Evolutionary conservation across 2,329 filamentous ascomycete genomes (phyloP).

Genomic region (Blastomyces gilchristii): DNA sequence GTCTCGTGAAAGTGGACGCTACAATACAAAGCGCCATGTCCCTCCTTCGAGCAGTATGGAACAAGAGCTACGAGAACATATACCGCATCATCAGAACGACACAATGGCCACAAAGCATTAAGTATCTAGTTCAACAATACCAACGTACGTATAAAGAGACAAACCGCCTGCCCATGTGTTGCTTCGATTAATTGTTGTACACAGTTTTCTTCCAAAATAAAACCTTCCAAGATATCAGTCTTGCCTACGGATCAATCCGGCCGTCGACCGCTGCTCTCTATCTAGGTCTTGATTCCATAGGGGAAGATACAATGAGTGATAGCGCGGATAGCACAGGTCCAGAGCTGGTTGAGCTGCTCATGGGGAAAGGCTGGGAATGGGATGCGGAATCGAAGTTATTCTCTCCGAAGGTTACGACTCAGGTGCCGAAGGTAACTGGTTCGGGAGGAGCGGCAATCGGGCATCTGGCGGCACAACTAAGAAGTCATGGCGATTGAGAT

Average conservation of each 20-base stretch:
- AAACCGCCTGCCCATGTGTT: not conserved
- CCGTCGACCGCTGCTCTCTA: constrained; percentile 28
- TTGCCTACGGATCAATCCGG: constrained; percentile 32
- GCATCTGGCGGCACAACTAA: constrained; percentile 27
- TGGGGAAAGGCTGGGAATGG: constrained; percentile 31
- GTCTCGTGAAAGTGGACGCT: constrained; percentile 22
- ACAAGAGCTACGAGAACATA: constrained; percentile 27
- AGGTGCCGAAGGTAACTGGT: constrained; percentile 13
- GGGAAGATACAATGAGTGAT: constrained; percentile 13
- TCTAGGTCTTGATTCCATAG: constrained; percentile 26
- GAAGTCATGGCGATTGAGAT: constrained; percentile 23
- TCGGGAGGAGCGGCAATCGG: constrained; percentile 23
- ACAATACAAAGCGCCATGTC: constrained; percentile 28
- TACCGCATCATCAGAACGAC: constrained; percentile 27
- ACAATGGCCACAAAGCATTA: constrained; percentile 27
- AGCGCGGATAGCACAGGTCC: constrained; percentile 21
- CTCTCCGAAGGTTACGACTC: constrained; percentile 24
- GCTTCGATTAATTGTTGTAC: not conserved
- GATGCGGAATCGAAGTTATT: constrained; percentile 27
- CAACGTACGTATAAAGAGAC: constrained; percentile 23
- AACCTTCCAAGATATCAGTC: constrained; percentile 30
- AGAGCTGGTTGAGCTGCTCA: constrained; percentile 25
- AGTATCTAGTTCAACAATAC: constrained; percentile 26
- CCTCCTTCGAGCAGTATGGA: constrained; percentile 31
- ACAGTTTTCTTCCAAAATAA: constrained; percentile 32